Evolutionary conservation across 23 red algal genomes (phyloP).

Genomic region (Gracilaria gracilis): DNA sequence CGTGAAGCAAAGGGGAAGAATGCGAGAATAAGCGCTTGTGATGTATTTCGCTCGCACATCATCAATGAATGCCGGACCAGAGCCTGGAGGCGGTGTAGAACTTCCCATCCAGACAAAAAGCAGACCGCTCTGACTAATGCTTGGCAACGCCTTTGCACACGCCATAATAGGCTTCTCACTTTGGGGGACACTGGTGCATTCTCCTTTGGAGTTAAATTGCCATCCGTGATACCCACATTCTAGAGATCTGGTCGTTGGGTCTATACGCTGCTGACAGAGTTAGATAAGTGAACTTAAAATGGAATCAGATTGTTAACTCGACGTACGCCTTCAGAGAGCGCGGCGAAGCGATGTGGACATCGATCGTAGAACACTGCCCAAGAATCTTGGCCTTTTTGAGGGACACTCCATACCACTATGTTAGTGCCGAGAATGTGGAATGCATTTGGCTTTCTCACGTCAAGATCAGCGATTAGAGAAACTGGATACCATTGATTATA

Average conservation of each 20-base stretch:
- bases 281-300: conserved; percentile 21
- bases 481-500: conserved; percentile 71
- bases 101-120: conserved; percentile 59
- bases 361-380: conserved; percentile 66
- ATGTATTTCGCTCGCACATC: conserved; percentile 21
- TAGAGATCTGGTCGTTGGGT: not conserved
- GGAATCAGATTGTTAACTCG: not conserved
- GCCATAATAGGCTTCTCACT: not conserved
- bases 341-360: conserved; percentile 69
- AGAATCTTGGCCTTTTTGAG: not conserved
- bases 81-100: not conserved
- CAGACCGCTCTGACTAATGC: conserved; percentile 1
- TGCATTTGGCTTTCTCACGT: not conserved
- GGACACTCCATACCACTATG: conserved; percentile 54
- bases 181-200: conserved; percentile 45
- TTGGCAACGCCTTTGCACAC: conserved; percentile 41
- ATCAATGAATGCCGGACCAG: not conserved
- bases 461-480: conserved; percentile 35
- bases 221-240: conserved; percentile 75
- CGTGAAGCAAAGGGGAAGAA: conserved; percentile 50
- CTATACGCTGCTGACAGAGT: conserved; percentile 26
- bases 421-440: conserved; percentile 17
- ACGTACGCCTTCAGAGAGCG: conserved; percentile 67
- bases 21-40: conserved; percentile 33
- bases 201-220: conserved; percentile 41